Evolutionary conservation across 176 grass and related monocot genomes (phyloP).

Genomic region (Melocanna baccifera): DNA sequence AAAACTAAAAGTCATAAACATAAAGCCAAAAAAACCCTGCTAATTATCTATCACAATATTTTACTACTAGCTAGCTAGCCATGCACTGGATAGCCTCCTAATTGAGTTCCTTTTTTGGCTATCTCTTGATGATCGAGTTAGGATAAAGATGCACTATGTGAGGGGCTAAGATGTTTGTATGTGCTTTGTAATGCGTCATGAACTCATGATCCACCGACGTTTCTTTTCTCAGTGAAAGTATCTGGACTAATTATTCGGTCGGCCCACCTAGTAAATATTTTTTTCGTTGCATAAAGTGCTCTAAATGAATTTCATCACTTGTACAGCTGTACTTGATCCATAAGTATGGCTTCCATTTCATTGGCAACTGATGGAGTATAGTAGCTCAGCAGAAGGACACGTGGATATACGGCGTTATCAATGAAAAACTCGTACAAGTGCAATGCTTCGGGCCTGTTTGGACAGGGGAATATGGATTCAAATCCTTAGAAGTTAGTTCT

Average conservation of each 20-base stretch:
- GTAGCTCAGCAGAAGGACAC: not conserved
- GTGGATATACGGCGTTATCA: not conserved
- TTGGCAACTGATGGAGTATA: not conserved
- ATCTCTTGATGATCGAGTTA: not conserved
- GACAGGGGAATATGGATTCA: not conserved
- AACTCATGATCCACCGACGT: constrained; percentile 10
- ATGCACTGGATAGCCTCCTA: not conserved
- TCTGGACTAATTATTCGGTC: constrained; percentile 30
- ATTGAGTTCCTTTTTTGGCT: not conserved
- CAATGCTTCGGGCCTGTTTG: not conserved
- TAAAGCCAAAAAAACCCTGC: too few species aligned
- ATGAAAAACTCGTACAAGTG: not conserved
- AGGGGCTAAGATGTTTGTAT: not conserved
- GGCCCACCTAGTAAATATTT: not conserved
- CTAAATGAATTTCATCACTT: not conserved
- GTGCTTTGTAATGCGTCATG: constrained; percentile 10
- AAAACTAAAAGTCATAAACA: too few species aligned
- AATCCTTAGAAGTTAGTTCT: not conserved
- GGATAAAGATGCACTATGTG: constrained; percentile 16
- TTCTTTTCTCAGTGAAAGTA: constrained; percentile 2
- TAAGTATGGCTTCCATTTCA: not conserved
- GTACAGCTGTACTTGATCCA: not conserved
- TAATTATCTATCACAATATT: too few species aligned
- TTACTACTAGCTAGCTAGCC: not conserved
- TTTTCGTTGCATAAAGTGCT: not conserved